phyloP scores from a whole-genome alignment of 2,329 filamentous ascomycete species.

The Sporothrix brunneoviolacea region DNA sequence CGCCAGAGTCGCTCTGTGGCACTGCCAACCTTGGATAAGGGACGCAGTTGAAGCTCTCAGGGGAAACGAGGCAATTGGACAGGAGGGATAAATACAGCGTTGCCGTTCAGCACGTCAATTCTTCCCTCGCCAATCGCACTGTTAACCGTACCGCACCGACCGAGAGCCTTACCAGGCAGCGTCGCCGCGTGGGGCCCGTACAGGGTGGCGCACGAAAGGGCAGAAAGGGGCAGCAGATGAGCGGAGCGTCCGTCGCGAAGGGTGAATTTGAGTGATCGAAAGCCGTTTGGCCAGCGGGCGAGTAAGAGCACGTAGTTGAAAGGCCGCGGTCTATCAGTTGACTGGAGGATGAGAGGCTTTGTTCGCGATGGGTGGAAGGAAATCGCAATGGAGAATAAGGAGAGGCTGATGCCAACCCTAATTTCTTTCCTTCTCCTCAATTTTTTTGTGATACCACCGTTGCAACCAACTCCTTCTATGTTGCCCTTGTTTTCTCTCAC shows the following conservation, averaged over 20 bases:
- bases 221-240: background rate
- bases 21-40: no score
- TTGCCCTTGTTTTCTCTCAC: background rate
- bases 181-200: background rate
- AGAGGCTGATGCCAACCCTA: constrained; percentile 1
- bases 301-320: no score
- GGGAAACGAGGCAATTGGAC: background rate
- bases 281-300: no score
- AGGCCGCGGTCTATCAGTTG: no score
- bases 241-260: background rate
- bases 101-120: background rate
- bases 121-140: background rate
- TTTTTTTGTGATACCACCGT: constrained; percentile 4
- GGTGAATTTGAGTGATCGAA: no score
- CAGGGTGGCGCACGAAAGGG: no score
- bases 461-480: constrained; percentile 1
- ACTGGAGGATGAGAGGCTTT: no score
- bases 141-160: background rate
- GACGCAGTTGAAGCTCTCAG: no score
- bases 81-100: background rate
- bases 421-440: background rate
- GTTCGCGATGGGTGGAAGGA: no score
- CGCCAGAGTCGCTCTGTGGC: no score
- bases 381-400: no score
- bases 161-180: background rate